phyloP scores from a whole-genome alignment of 176 grass and related monocot species.

The Musa itinerans region DNA sequence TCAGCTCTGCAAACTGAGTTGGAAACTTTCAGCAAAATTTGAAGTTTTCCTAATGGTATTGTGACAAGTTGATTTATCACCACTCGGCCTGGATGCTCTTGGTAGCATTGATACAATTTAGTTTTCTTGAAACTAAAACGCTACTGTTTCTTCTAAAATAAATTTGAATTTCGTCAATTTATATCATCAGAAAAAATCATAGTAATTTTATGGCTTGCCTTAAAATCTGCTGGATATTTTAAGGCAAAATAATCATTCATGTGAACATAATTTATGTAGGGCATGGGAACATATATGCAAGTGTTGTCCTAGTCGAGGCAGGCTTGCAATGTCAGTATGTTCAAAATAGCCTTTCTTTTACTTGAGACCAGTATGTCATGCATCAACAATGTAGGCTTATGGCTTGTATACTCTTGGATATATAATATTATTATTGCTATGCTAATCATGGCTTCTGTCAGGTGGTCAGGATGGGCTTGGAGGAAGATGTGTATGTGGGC shows the following conservation, averaged over 20 bases:
- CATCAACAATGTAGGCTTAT: not conserved
- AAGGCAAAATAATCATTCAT: not conserved
- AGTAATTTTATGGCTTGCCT: not conserved
- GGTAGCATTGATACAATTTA: not conserved
- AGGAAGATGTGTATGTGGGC: constrained; percentile 71
- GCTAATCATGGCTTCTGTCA: constrained; percentile 20
- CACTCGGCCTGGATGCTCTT: not conserved
- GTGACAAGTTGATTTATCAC: not conserved
- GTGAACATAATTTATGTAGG: not conserved
- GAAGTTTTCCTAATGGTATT: not conserved
- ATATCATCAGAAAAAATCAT: not conserved
- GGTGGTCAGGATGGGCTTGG: constrained; percentile 70
- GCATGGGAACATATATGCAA: not conserved
- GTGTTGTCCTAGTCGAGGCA: not conserved
- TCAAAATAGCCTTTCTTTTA: not conserved
- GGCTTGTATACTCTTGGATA: not conserved
- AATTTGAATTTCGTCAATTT: not conserved
- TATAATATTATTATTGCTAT: not conserved
- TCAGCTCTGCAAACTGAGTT: no score
- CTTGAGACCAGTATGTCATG: not conserved
- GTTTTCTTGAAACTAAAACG: not conserved
- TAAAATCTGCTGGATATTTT: not conserved
- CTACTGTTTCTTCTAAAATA: not conserved
- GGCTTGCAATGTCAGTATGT: not conserved
- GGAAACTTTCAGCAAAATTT: not conserved